Conservation (phyloP, 1,284 basidiomycete genomes). For the Trametes hirsuta region DNA sequence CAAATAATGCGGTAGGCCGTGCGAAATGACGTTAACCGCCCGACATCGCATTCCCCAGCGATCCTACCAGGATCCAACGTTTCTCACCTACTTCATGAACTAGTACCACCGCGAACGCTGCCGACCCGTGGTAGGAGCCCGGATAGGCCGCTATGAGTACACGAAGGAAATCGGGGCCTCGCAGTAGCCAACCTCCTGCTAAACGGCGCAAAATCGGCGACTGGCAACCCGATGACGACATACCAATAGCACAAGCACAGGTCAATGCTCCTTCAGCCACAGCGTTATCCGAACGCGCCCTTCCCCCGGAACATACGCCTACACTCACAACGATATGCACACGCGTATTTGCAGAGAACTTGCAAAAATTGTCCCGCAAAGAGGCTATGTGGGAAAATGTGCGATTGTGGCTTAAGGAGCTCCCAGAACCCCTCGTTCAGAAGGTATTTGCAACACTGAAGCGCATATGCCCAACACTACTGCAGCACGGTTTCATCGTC, state of each 20-base stretch:
- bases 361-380: conserved; percentile 44
- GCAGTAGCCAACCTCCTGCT: conserved; percentile 13
- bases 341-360: conserved; percentile 52
- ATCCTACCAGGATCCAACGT: too few species aligned
- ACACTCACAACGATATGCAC: conserved; percentile 53
- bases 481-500: conserved; percentile 57
- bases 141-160: background rate
- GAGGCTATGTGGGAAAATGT: conserved; percentile 42
- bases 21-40: too few species aligned
- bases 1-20: too few species aligned
- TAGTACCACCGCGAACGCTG: too few species aligned
- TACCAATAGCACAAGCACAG: conserved; percentile 35
- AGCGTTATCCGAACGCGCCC: conserved; percentile 49
- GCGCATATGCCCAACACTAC: conserved; percentile 49
- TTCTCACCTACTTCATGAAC: too few species aligned
- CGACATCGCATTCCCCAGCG: too few species aligned
- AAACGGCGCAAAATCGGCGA: conserved; percentile 38
- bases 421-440: conserved; percentile 58
- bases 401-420: conserved; percentile 43
- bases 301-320: conserved; percentile 41
- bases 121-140: too few species aligned
- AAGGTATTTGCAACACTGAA: conserved; percentile 55
- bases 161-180: background rate
- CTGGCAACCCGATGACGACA: conserved; percentile 45
- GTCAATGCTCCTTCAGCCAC: conserved; percentile 51